phyloP scores from a whole-genome alignment of 495 filamentous ascomycete genomes.

The Lindgomyces ingoldianus region DNA sequence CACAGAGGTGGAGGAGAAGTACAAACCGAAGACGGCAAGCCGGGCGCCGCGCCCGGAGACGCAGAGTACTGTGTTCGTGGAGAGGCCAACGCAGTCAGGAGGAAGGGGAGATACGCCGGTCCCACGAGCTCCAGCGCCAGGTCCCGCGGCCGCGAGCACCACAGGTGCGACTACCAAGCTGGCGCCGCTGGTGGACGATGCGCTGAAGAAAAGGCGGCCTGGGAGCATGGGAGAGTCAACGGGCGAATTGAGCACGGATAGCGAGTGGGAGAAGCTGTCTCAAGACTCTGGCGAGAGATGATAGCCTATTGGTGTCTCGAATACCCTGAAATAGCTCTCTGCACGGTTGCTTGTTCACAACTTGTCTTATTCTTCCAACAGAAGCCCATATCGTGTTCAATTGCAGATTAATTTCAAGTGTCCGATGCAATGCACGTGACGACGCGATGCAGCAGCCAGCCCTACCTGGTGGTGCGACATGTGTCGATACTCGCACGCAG shows the following conservation, averaged over 20 bases:
- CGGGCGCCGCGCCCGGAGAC: constrained; percentile 30
- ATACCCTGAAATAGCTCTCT: constrained; percentile 7
- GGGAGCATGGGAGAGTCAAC: constrained; percentile 35
- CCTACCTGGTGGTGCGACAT: too few relatives aligned
- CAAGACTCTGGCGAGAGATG: constrained; percentile 34
- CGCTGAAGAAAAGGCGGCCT: constrained; percentile 36
- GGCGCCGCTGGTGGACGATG: constrained; percentile 26
- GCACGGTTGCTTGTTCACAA: not conserved
- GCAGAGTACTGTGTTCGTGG: constrained; percentile 36
- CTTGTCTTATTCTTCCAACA: constrained; percentile 2
- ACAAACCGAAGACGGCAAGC: constrained; percentile 19
- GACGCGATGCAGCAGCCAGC: constrained; percentile 22
- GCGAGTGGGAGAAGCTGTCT: constrained; percentile 50
- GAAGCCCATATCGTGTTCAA: not conserved
- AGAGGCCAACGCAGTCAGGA: constrained; percentile 18
- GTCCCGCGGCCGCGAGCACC: constrained; percentile 22
- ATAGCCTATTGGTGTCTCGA: constrained; percentile 1
- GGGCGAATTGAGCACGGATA: constrained; percentile 48
- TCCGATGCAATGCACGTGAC: constrained; percentile 8
- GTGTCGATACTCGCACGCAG: too few relatives aligned
- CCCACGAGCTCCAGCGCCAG: constrained; percentile 1
- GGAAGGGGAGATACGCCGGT: constrained; percentile 12
- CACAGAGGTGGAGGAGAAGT: constrained; percentile 33
- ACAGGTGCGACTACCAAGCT: constrained; percentile 22
- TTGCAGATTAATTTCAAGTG: not conserved